Base-by-base conservation (phyloP, 2,329 filamentous ascomycete genomes). In the Keithomyces neogunnii region DNA sequence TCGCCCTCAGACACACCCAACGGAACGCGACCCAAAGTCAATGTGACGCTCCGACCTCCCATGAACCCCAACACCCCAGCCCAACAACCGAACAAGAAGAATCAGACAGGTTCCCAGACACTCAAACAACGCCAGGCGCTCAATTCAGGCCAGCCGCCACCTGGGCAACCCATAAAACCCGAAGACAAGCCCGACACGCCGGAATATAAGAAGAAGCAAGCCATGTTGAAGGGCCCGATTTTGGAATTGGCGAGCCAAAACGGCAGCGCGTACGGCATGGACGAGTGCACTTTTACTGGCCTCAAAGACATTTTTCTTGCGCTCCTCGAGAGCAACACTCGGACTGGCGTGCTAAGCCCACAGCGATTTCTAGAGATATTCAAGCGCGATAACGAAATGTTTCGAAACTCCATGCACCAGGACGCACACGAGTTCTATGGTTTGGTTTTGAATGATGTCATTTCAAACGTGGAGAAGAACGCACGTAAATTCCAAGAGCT, bases 361-460 rank as follows among this genome's bases (percentile, higher is more conserved):
- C 85, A 92, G 61, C 86, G 91, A 55, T 96, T 99, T 57, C 76
- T 99, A 36, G 92, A 99, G 64, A 91, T 96, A 30, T 83, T 99
- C 63, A 89, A 91, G 63, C 82, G 88, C 56, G 89, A 97, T 61
- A 95, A 99, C 65, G 93, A 99, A 67, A 91, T 96, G 86, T 99
- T 99, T 63, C 84, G 90, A 53, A 92, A 90, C 39, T 88, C 91
- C 3, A 96, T 96, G 88, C 93, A 99, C 67, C 93, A 99, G 66
- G 93, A 99, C 66, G 93, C 93, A 1, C 93, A 99, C 67, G 93
- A 99, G 65, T 99, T 99, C 59, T 82, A 97, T 60, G 95, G 95
- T 53, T 74, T 97, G 33, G 78, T 99, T 2, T 75, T 99, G n/a
- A 99, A 99, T 67, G 88, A 96, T 64, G 88, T 99, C 35, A 92